Base-by-base conservation (phyloP, 2,329 filamentous ascomycete species). In the Delphinella strobiligena region DNA sequence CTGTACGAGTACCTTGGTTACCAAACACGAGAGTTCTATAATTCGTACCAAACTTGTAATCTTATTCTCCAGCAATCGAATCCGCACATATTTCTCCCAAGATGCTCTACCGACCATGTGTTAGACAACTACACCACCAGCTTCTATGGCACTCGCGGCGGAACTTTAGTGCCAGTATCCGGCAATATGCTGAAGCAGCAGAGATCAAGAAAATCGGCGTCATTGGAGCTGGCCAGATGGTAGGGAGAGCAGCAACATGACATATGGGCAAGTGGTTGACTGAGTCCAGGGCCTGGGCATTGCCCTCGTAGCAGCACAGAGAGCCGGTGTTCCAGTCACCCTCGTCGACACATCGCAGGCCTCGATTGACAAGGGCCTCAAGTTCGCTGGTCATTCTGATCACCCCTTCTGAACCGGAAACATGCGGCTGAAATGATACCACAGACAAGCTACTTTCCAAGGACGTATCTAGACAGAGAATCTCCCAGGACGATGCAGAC, bases 151-250 rank as follows among this genome's bases (percentile, higher is more conserved):
- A 27, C 7, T 27, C 9, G 4, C 32, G 9, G 4, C 18, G 37
- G 37, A 12, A 18, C 3, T 93, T 93, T 64, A 88, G 82, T 66
- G 78, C 78, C 24, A 77, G 74, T 30, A 62, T 38, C 16, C 38
- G 43, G 4, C 37, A 44, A 27, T 42, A 53, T 42, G 54, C 76
- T 33, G 64, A 69, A 34, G 68, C 68, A 45, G 76, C 79, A 41
- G 77, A 88, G 55, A 80, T 98, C 46, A 93, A 88, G 67, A 81
- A 75, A 49, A 67, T 98, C 31, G 91, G 89, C 55, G 89, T 98
- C 36, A 72, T 98, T 55, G 91, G 91, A 49, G 88, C 89, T 38
- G 91, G 91, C 19, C 91, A 96, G 61, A 95, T 96, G 88, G 88
- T 93, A 63, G 16, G 4, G 8, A 5, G 9, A 38, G 10, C 24